Evolutionary conservation across 805 yeast species (phyloP), one percentile per base, ranked within the genome.

Genomic region (Yamadazyma kitorensis): DNA sequence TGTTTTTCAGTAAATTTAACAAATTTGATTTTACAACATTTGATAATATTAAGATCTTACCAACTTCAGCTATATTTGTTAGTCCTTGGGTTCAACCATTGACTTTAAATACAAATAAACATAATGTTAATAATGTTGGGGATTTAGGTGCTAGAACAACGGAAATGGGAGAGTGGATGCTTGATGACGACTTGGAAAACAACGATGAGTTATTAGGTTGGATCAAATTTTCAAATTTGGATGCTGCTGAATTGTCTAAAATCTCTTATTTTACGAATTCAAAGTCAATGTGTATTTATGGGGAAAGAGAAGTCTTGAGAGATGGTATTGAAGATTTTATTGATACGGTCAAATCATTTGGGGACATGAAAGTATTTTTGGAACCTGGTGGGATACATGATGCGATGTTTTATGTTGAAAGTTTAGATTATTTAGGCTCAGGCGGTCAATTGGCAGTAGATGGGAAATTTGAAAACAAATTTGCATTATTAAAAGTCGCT

Each of bases 61-160:
- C 67, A 5, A 43, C 42, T 14, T 47, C 59, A 3, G 38, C 54
- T 23, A 39, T 59, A 3, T 45, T 59, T 29, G 36, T 56, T 8
- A 55, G 64, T 26, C 68, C 68, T 10, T 62, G 68, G 68, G 55
- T 57, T 19, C 52, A 61, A 36, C 67, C 68, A 6, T 21, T 41
- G 10, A 49, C 54, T 11, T 36, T 56, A 4, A 49, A 42, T 14
- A 51, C 55, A 23, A 60, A 57, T 9, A 21, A 20, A 4, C 31
- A 14, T 18, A 33, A 31, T 27, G 40, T 40, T 12, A 39, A 53
- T 33, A 42, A 42, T 21, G 17, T 36, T 6, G 67, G 66, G n/a
- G 67, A 61, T 34, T 54, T 61, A 36, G 63, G 63, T 4, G 49
- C 64, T 4, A 37, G 34, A 15, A 51, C 47, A 21, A 49, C 57